Base-by-base conservation (phyloP, 1,284 basidiomycete species). In the Rhodotorula sp. region DNA sequence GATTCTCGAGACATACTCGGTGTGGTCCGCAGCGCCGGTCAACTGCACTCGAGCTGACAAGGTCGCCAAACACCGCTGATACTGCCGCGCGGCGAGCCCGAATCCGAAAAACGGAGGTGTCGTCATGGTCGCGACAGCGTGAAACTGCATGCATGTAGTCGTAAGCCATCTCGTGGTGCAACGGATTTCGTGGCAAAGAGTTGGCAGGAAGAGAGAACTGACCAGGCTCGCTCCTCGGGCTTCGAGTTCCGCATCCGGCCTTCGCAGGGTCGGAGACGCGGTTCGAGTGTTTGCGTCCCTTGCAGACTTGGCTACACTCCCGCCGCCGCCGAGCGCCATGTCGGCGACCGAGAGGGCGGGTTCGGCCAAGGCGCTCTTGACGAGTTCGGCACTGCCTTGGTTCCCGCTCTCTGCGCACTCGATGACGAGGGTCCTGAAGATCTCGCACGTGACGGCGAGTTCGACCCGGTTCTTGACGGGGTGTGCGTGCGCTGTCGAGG, bases 91-190 rank as follows among this genome's bases (percentile, higher is more conserved):
- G 48, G 68, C 49, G 47, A 16, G 29, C 0, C 26, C 39, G 6
- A 57, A 20, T 1, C 61, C 62, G 52, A 74, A 49, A 20, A 70
- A 71, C 0, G 59, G 91, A 0, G 93, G 92, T 77, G 94, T 90
- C 14, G 93, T 92, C 78, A 90, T 96, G 10, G 92, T 94, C n/a
- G 92, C 90, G 87, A 93, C 93, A 0, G 93, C 90, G 20, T 90
- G 91, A 79, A 98, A 95, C 77, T 78, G 72, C 29, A 16, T 8
- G 34, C 7, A 15, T 20, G 23, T 5, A 14, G 16, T 18, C 3
- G 23, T 16, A n/a, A 16, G 26, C n/a, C 52, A 15, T 21, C 3
- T 26, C n/a, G 52, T 26, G 21, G 20, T 51, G 15, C 20, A 29
- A 5, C 29, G n/a, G 31, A 29, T 58, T 21, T 3, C 26, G 14